Percentiles rank a stretch among this genome's conserved stretches.
phyloP scores from a whole-genome alignment of 805 yeast species.

The Lipomyces starkeyi region DNA sequence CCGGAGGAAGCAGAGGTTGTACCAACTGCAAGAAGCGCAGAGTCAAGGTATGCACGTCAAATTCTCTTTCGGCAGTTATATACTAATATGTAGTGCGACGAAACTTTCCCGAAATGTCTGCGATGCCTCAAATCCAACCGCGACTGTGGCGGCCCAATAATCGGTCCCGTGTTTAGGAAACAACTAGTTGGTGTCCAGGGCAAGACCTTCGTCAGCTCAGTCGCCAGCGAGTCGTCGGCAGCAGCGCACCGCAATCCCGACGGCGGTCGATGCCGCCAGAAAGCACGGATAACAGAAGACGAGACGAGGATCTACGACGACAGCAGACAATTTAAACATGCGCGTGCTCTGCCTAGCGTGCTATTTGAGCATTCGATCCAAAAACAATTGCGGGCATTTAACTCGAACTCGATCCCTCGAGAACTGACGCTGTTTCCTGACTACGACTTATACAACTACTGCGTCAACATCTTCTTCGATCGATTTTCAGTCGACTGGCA shows the following conservation, averaged over 20 bases:
- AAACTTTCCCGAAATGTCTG: slow-evolving; percentile 24
- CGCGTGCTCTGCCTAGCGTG: slow-evolving; percentile 4
- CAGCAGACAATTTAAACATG: not conserved
- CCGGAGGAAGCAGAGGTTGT: slow-evolving; percentile 37
- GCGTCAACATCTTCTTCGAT: slow-evolving; percentile 13
- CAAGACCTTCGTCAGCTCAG: not conserved
- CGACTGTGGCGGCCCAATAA: slow-evolving; percentile 28
- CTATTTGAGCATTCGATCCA: not conserved
- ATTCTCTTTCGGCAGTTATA: not conserved
- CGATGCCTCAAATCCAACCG: slow-evolving; percentile 27
- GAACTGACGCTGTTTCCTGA: slow-evolving; percentile 23
- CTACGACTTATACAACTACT: slow-evolving; percentile 25
- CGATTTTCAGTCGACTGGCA: not conserved
- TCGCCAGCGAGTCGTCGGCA: not conserved
- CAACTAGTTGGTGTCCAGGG: slow-evolving; percentile 7
- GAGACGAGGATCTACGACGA: not conserved
- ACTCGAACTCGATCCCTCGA: slow-evolving; percentile 15
- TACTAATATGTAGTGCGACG: slow-evolving; percentile 26
- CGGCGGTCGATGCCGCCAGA: not conserved
- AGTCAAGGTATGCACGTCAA: slow-evolving; percentile 21
- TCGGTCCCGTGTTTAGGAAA: slow-evolving; percentile 16
- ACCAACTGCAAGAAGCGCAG: slow-evolving; percentile 26
- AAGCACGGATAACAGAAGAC: not conserved
- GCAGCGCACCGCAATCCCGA: not conserved
- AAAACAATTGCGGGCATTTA: not conserved